A percentile compares a stretch with the other conserved stretches of the same genome.
Evolutionary conservation across 1,139 yeast species (phyloP).

Genomic region (Sugiyamaella paludigena): DNA sequence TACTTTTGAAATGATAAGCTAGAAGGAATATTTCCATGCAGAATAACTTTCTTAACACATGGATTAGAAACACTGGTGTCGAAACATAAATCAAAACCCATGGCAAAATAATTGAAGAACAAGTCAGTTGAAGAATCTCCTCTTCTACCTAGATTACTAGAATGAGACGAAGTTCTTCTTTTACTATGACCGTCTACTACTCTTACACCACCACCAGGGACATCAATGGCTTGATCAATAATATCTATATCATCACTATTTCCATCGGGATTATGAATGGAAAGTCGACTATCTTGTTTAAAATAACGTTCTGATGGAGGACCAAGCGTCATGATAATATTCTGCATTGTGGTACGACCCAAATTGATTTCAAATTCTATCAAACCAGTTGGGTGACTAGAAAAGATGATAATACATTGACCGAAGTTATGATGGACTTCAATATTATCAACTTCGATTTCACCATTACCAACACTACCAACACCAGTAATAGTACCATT

Average conservation of each 20-base stretch:
- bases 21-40: conserved; percentile 38
- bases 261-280: conserved; percentile 30
- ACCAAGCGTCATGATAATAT: conserved; percentile 33
- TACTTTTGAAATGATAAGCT: conserved; percentile 33
- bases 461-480: neutral
- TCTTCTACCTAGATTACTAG: neutral
- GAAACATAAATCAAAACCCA: conserved; percentile 36
- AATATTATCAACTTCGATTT: conserved; percentile 6
- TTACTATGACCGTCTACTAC: too few relatives aligned
- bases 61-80: conserved; percentile 27
- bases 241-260: conserved; percentile 20
- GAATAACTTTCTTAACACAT: conserved; percentile 31
- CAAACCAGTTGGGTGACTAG: conserved; percentile 21
- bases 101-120: conserved; percentile 34
- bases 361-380: conserved; percentile 12
- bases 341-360: conserved; percentile 31
- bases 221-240: too few relatives aligned
- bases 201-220: too few relatives aligned
- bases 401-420: conserved; percentile 19
- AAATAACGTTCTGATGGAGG: conserved; percentile 36
- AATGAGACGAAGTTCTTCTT: too few relatives aligned
- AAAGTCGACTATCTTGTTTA: conserved; percentile 32
- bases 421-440: conserved; percentile 21
- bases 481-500: neutral
- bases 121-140: conserved; percentile 14